Base-by-base conservation (phyloP, 768 basidiomycete genomes). In the Trametes cubensis region DNA sequence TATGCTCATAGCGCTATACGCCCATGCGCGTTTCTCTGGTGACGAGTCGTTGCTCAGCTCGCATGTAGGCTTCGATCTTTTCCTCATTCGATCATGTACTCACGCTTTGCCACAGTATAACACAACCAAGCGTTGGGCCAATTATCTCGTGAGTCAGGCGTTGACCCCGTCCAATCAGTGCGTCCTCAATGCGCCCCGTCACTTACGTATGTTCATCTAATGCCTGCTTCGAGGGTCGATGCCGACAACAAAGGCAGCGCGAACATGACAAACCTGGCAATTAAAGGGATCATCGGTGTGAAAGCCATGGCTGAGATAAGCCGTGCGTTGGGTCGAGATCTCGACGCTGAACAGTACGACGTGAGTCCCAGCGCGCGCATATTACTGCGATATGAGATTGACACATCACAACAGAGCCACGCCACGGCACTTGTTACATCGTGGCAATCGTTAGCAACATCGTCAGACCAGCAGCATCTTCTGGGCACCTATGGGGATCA, bases 21-120 rank as follows among this genome's bases (percentile, higher is more conserved):
- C 75, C 2, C 71, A 78, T 55, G 73, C 74, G 13, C 48, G 67
- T 26, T 58, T 63, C 7, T 65, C 69, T 8, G 74, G 74, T 15
- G 72, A 74, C 44, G 70, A 67, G 0, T 63, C 65, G 3, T 53
- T 74, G 39, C 41, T 77, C 15, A 26, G 20, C 4, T 4, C 4
- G 15, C 57, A 63, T 18, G 62, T 63, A 38, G 30, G 62, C 55
- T 20, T 1, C 17, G 2, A 41, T 47, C 18, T 14, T 28, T 23
- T 23, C 21, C 4, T 13, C 11, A 13, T 4, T 34, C 30, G 8
- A 15, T 21, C 20, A n/a, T 30, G 18, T 42, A 39, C 23, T 40
- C 30, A 56, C 30, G 8, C 0, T 41, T 21, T 15, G 17, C 25
- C 30, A 10, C 56, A 72, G 71, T 72, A 72, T 48, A 42, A 56